Conservation (phyloP, 2,329 filamentous ascomycete genomes). For the Colletotrichum sp. region DNA sequence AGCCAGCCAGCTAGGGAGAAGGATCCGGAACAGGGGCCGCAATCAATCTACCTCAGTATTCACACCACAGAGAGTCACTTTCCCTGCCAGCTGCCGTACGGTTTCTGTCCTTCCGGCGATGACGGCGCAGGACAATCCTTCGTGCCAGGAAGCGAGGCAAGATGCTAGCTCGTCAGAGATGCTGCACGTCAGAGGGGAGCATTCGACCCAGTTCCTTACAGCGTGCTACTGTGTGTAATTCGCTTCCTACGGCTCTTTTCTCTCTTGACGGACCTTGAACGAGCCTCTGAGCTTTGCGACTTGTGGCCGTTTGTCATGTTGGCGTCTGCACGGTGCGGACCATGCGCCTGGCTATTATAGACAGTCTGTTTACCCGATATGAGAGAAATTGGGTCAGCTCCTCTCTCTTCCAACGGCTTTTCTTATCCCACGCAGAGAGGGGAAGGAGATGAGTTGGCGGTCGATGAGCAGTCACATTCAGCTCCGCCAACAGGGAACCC, state of each 20-base stretch:
- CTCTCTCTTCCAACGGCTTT: neutral
- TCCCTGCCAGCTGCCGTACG: neutral
- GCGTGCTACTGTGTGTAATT: neutral
- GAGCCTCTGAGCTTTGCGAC: neutral
- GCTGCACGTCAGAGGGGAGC: slow-evolving; percentile 14
- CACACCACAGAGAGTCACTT: neutral
- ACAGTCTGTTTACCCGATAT: slow-evolving; percentile 11
- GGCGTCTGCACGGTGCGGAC: neutral
- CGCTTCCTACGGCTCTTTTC: neutral
- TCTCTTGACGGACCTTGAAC: neutral
- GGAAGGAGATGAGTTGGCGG: slow-evolving; percentile 19
- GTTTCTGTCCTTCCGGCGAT: neutral
- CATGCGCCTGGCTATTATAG: neutral
- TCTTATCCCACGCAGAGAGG: slow-evolving; percentile 8
- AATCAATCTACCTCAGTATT: neutral
- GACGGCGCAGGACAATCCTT: neutral
- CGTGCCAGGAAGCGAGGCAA: neutral
- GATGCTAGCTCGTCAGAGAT: slow-evolving; percentile 2
- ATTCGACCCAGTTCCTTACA: neutral
- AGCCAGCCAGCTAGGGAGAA: neutral
- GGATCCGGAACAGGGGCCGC: neutral
- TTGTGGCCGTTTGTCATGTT: neutral
- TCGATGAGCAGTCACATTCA: slow-evolving; percentile 19
- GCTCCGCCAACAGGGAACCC: slow-evolving; percentile 9
- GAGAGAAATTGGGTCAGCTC: slow-evolving; percentile 4